Evolutionary conservation across 2,329 filamentous ascomycete species (phyloP).

Genomic region (Xylariaceae sp.): DNA sequence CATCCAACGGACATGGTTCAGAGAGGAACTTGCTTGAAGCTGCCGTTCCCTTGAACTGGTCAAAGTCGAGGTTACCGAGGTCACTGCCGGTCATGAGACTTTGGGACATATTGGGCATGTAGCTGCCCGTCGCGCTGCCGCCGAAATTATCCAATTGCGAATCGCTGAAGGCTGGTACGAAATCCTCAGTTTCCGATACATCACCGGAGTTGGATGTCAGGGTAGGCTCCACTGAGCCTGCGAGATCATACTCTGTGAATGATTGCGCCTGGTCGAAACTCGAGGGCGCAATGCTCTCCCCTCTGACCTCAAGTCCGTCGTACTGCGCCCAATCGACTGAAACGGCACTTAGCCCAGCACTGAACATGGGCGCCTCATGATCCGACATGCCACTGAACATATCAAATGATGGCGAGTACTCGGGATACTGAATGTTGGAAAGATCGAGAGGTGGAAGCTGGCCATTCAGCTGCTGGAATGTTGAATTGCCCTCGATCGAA

Average conservation of each 20-base stretch:
- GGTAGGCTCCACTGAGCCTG: slow-evolving; percentile 45
- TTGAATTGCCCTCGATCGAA: slow-evolving; percentile 42
- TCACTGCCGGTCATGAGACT: slow-evolving; percentile 41
- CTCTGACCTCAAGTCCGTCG: slow-evolving; percentile 43
- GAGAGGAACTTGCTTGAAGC: slow-evolving; percentile 41
- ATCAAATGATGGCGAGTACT: slow-evolving; percentile 48
- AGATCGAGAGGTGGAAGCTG: slow-evolving; percentile 56
- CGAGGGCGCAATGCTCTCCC: slow-evolving; percentile 24
- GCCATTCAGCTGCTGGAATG: slow-evolving; percentile 48
- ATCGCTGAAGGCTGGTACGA: slow-evolving; percentile 37
- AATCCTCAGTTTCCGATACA: slow-evolving; percentile 63
- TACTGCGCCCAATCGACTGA: slow-evolving; percentile 52
- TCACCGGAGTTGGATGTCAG: slow-evolving; percentile 60
- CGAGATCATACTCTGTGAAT: slow-evolving; percentile 45
- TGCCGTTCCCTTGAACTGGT: slow-evolving; percentile 50
- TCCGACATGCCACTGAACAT: slow-evolving; percentile 47
- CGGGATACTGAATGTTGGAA: slow-evolving; percentile 48
- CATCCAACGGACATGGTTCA: slow-evolving; percentile 34
- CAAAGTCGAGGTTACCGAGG: slow-evolving; percentile 48
- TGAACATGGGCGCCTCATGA: slow-evolving; percentile 56
- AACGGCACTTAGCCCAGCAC: slow-evolving; percentile 54
- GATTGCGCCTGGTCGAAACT: slow-evolving; percentile 30
- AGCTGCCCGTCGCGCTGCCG: slow-evolving; percentile 43
- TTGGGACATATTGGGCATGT: slow-evolving; percentile 41
- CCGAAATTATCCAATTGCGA: slow-evolving; percentile 45